Percentiles rank a stretch among this genome's conserved stretches.
Conservation (phyloP, 495 filamentous ascomycete species). For the Darksidea phi region DNA sequence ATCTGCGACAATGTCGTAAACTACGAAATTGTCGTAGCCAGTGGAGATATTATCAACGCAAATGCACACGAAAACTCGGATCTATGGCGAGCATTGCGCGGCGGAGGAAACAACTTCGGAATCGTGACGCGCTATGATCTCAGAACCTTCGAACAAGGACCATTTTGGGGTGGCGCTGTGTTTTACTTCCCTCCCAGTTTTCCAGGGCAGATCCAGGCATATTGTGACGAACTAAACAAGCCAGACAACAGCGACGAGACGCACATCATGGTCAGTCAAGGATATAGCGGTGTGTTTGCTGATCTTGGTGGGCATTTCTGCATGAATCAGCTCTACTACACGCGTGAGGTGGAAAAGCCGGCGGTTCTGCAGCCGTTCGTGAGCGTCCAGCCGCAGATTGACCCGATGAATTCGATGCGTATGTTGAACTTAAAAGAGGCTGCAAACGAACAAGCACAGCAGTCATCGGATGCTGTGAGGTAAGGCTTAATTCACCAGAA, state of each 20-base stretch:
- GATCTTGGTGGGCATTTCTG: background rate
- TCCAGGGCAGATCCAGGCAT: slow-evolving; percentile 2
- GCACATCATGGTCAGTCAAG: slow-evolving; percentile 4
- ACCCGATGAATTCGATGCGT: slow-evolving; percentile 11
- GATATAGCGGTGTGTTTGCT: background rate
- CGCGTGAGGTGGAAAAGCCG: slow-evolving; percentile 3
- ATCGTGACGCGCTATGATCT: slow-evolving; percentile 14
- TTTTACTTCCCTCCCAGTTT: slow-evolving; percentile 5
- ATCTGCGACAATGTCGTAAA: slow-evolving; percentile 44
- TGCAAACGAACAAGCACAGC: slow-evolving; percentile 2
- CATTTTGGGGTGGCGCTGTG: slow-evolving; percentile 34
- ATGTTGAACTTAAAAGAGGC: slow-evolving; percentile 12
- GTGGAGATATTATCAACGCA: slow-evolving; percentile 52
- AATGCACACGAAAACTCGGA: slow-evolving; percentile 37
- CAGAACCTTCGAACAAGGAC: slow-evolving; percentile 33
- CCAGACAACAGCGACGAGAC: slow-evolving; percentile 3
- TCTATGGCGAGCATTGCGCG: background rate
- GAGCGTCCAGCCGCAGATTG: slow-evolving; percentile 6
- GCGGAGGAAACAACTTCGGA: slow-evolving; percentile 9
- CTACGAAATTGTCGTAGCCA: slow-evolving; percentile 45
- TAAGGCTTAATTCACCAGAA: background rate
- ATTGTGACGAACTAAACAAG: slow-evolving; percentile 3
- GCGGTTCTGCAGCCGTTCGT: slow-evolving; percentile 5
- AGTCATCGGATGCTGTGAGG: slow-evolving; percentile 1
- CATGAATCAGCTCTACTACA: slow-evolving; percentile 14